Percentiles rank a stretch among this genome's conserved stretches.
These are phyloP conservation scores for Austroboletus novae-zelandiae DNA, from an alignment of 1,284 basidiomycete genomes.

Conservation along the genomic window DNA sequence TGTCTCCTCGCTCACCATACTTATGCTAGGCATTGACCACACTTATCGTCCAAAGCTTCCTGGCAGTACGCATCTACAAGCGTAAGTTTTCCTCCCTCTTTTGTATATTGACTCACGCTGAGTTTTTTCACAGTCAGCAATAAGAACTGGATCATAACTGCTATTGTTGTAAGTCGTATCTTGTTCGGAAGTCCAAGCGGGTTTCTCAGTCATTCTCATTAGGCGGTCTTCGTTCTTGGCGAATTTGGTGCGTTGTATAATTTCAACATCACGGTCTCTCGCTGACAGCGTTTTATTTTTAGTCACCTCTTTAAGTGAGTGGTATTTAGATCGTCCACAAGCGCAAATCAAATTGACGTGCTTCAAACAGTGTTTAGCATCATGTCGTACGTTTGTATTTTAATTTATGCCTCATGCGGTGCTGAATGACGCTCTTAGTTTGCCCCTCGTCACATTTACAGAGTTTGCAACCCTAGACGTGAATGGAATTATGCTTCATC, in stretches of 20 bases:
- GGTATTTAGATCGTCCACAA: not conserved
- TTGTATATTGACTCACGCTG: not conserved
- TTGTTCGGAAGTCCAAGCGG: not conserved
- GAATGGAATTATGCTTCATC: not conserved
- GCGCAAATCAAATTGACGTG: constrained; percentile 1
- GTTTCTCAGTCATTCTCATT: not conserved
- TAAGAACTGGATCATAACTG: not conserved
- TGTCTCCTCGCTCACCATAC: not conserved
- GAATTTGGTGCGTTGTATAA: constrained; percentile 45
- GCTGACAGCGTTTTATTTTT: not conserved
- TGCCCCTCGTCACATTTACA: constrained; percentile 37
- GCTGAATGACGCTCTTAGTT: constrained; percentile 2
- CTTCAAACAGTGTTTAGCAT: constrained; percentile 35
- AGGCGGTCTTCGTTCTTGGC: constrained; percentile 38
- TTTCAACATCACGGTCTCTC: not conserved
- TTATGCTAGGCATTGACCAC: constrained; percentile 29
- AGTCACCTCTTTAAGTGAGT: constrained; percentile 22
- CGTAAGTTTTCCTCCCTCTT: constrained; percentile 14
- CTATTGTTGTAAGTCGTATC: not conserved
- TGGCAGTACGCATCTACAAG: constrained; percentile 27
- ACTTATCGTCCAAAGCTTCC: constrained; percentile 37
- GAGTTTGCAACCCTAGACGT: constrained; percentile 35
- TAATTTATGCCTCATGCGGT: no score
- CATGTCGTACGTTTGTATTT: constrained; percentile 35
- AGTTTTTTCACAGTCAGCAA: constrained; percentile 21